These are phyloP conservation scores for Didymella exigua DNA, from an alignment of 2,329 filamentous ascomycete genomes.

Conservation along the genomic window DNA sequence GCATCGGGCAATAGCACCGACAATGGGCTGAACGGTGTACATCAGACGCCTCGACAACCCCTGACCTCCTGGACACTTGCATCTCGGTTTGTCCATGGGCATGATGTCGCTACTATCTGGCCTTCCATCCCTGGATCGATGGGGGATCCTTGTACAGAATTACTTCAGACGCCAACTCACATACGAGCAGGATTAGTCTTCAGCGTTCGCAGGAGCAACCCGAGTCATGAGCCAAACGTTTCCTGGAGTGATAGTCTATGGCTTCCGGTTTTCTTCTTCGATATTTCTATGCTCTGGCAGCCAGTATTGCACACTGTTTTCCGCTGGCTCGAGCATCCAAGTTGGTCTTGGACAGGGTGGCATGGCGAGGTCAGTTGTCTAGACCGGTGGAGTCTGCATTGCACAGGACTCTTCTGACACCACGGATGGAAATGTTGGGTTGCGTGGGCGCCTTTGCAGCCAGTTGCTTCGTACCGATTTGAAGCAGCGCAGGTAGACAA, in stretches of 20 bases:
- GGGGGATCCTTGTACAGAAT: neutral
- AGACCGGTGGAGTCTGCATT: no score
- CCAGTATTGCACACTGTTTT: neutral
- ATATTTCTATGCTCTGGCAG: conserved; percentile 1
- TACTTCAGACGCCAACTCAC: neutral
- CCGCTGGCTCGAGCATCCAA: neutral
- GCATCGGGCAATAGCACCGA: neutral
- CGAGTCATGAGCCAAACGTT: neutral
- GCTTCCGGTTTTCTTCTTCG: neutral
- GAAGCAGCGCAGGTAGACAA: no score
- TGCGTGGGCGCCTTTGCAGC: no score
- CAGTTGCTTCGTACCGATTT: no score
- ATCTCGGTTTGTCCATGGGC: neutral
- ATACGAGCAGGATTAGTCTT: neutral
- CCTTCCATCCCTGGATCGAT: neutral
- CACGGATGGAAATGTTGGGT: no score
- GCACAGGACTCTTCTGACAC: no score
- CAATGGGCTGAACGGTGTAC: neutral
- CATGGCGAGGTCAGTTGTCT: neutral
- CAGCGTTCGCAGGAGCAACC: neutral
- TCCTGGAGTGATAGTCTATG: neutral
- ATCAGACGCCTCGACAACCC: neutral
- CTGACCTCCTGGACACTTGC: neutral
- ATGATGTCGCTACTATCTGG: neutral
- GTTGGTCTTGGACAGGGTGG: conserved; percentile 1